Evolutionary conservation across 2,329 filamentous ascomycete species (phyloP), one percentile per base, ranked within the genome.

Genomic region (Colletotrichum phormii): DNA sequence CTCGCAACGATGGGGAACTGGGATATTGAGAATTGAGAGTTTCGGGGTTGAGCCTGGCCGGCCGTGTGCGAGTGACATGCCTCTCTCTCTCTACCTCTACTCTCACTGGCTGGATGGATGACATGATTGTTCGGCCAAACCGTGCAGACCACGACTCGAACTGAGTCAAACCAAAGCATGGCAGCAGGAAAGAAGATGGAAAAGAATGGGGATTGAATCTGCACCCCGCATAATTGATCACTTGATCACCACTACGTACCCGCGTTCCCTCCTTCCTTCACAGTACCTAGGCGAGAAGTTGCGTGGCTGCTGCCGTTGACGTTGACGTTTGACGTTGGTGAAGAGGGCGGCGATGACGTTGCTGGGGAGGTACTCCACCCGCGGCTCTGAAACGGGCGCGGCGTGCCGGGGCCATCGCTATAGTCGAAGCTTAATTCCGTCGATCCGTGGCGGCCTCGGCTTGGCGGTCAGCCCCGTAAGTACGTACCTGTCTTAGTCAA

Each of bases 321-420:
- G 57, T 35, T 59, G 29, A 54, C 24, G 26, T 62, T 49, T 35
- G 42, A 46, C 8, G 35, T 62, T 49, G 37, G 26, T 24, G 12
- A 62, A 62, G 9, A 29, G 59, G 3, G 18, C 37, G n/a, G 31
- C 53, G 59, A 72, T 72, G 70, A 69, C 70, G 70, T 72, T 42
- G 60, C 46, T 22, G 8, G 24, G 33, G 24, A 15, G 37, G 15
- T 13, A 42, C 46, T 31, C 70, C 65, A 60, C 65, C 42, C 65
- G 54, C 65, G 65, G 70, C 70, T 69, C 37, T 72, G 70, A 69
- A 72, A 72, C 70, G 65, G 53, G 59, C 37, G 37, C 8, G 37
- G 37, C 37, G 37, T 37, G 42, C 64, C 54, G 65, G 70, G 65
- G 46, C 33, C 65, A 58, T 18, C 42, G 70, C 29, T n/a, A 42